Percentiles rank a stretch among this genome's conserved stretches.
phyloP scores from a whole-genome alignment of 2,329 filamentous ascomycete species.

The Ambrosiella xylebori region DNA sequence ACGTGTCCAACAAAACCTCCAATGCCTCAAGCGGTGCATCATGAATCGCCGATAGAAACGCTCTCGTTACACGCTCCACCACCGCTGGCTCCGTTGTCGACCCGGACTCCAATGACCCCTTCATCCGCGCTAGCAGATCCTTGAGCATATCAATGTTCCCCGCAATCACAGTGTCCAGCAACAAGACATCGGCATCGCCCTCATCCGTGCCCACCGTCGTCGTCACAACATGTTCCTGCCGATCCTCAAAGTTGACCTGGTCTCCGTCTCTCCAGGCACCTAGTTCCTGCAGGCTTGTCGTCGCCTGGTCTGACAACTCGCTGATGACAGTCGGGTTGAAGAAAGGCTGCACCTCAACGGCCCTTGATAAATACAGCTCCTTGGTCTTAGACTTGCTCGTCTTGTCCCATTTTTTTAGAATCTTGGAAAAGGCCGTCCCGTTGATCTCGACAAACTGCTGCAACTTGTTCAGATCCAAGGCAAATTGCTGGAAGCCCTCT shows the following conservation, averaged over 20 bases:
- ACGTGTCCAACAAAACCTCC: constrained; percentile 59
- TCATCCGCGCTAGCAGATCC: constrained; percentile 65
- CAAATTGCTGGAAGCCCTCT: constrained; percentile 94
- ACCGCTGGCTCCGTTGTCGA: constrained; percentile 36
- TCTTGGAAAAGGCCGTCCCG: constrained; percentile 94
- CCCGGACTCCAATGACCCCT: constrained; percentile 33
- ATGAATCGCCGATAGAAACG: constrained; percentile 77
- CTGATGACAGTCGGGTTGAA: constrained; percentile 97
- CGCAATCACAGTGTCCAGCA: constrained; percentile 70
- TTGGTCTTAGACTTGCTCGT: constrained; percentile 98
- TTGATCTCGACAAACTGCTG: constrained; percentile 99
- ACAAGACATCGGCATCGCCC: constrained; percentile 71
- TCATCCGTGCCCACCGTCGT: constrained; percentile 62
- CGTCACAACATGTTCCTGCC: constrained; percentile 45
- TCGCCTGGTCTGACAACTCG: constrained; percentile 89
- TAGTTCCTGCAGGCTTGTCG: constrained; percentile 84
- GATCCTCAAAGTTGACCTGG: constrained; percentile 61
- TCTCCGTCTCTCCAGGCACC: constrained; percentile 96
- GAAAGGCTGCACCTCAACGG: constrained; percentile 93
- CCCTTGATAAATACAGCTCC: constrained; percentile 86
- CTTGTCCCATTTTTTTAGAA: constrained; percentile 99
- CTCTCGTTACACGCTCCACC: constrained; percentile 66
- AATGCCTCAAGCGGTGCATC: constrained; percentile 67
- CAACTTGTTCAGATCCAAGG: constrained; percentile 88
- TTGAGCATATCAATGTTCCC: constrained; percentile 62